Conservation (phyloP, 768 basidiomycete genomes). For the Auriscalpium microsporum region DNA sequence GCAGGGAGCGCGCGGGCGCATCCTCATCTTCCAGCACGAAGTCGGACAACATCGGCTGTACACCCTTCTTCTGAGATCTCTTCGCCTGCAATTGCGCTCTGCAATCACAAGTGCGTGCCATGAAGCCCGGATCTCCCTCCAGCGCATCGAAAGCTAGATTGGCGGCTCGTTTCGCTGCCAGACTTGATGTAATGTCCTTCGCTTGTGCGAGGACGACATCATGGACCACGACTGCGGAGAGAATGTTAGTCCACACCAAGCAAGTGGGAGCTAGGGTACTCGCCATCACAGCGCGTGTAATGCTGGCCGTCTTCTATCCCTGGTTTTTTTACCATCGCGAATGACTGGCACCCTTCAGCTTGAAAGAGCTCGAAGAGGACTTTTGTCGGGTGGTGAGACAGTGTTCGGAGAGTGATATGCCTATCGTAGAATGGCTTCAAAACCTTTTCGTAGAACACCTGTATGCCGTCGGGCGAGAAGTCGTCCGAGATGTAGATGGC, state of each 20-base stretch:
- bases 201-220: conserved; percentile 53
- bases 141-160: conserved; percentile 61
- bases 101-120: conserved; percentile 64
- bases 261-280: conserved; percentile 11
- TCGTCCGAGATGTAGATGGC: conserved; percentile 73
- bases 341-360: conserved; percentile 59
- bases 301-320: conserved; percentile 34
- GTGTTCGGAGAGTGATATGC: conserved; percentile 62
- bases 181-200: conserved; percentile 38
- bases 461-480: conserved; percentile 52
- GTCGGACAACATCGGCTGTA: conserved; percentile 22
- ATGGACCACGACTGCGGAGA: conserved; percentile 55
- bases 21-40: conserved; percentile 16
- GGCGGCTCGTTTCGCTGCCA: conserved; percentile 55
- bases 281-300: conserved; percentile 45
- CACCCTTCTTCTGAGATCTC: conserved; percentile 31
- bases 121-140: conserved; percentile 53
- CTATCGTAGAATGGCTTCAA: conserved; percentile 74
- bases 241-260: background rate
- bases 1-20: background rate
- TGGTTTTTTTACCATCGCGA: conserved; percentile 34
- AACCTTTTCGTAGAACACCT: conserved; percentile 57
- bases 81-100: conserved; percentile 27
- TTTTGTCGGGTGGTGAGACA: conserved; percentile 73
- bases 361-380: conserved; percentile 67